phyloP scores from a whole-genome alignment of 306 rosid genomes.

The Begonia fuchsioides region DNA sequence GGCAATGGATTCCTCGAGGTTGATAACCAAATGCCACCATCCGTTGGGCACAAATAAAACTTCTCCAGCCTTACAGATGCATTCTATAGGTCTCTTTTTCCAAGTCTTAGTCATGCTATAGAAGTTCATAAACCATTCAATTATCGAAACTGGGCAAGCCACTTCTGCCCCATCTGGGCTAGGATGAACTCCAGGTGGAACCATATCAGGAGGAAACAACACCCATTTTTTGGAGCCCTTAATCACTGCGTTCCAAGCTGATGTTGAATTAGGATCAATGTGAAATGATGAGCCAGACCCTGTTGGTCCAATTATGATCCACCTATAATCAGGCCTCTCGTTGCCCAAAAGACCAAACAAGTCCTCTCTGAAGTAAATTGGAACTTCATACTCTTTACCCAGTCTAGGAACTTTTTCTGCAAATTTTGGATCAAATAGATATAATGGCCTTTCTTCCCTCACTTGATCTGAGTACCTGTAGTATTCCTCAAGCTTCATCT shows the following conservation, averaged over 20 bases:
- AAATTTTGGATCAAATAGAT: conserved; percentile 77
- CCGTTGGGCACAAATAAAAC: conserved; percentile 85
- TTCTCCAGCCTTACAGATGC: conserved; percentile 81
- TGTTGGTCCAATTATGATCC: conserved; percentile 82
- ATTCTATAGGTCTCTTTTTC: conserved; percentile 75
- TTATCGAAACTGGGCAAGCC: conserved; percentile 86
- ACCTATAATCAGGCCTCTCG: too few relatives aligned
- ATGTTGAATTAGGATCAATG: conserved; percentile 89
- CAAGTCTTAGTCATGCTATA: conserved; percentile 57
- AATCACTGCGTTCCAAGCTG: conserved; percentile 95
- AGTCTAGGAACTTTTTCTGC: conserved; percentile 65
- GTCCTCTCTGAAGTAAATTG: conserved; percentile 63
- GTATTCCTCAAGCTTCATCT: conserved; percentile 69
- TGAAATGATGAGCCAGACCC: conserved; percentile 94
- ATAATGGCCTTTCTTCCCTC: conserved; percentile 79
- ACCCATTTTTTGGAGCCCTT: conserved; percentile 94
- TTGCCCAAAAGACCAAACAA: conserved; percentile 63
- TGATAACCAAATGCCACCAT: conserved; percentile 99
- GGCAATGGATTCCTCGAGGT: conserved; percentile 85
- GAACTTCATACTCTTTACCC: conserved; percentile 64
- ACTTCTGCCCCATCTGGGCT: conserved; percentile 94
- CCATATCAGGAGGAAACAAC: conserved; percentile 77
- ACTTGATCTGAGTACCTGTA: conserved; percentile 58
- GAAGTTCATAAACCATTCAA: conserved; percentile 98
- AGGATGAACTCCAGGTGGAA: conserved; percentile 89